A percentile compares a stretch with the other conserved stretches of the same genome.
Evolutionary conservation across 106 monocot species (phyloP).

Genomic region (Amphibolis antarctica): DNA sequence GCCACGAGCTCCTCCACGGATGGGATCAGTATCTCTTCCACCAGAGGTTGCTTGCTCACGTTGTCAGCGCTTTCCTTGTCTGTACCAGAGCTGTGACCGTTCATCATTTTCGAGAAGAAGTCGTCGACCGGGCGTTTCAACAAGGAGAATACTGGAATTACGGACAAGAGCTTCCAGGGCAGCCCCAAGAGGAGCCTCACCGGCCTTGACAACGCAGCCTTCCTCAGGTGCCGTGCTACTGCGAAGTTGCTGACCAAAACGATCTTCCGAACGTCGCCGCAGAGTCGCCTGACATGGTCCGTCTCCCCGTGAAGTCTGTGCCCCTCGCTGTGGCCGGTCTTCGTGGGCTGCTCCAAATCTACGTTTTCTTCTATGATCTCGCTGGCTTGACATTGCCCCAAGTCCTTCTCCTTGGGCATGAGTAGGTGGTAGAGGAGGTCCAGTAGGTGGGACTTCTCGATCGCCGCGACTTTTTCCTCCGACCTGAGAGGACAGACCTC

Average conservation of each 20-base stretch:
- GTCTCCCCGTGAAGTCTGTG: too few species aligned
- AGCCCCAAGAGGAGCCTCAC: too few species aligned
- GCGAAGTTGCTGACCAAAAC: too few species aligned
- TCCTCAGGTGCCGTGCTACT: too few species aligned
- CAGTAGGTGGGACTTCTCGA: conserved; percentile 19
- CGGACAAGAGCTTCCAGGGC: neutral
- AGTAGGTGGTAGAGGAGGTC: conserved; percentile 23
- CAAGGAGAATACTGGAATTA: neutral
- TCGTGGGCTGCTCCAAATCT: too few species aligned
- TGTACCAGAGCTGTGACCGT: neutral
- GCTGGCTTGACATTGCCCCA: too few species aligned
- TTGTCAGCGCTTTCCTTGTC: neutral
- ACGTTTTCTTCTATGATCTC: too few species aligned
- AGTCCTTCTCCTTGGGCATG: conserved; percentile 4
- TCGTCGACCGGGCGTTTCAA: neutral
- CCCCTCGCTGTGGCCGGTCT: too few species aligned
- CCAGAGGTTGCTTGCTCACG: conserved; percentile 19
- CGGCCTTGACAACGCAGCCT: too few species aligned
- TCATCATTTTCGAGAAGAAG: neutral
- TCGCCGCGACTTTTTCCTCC: neutral
- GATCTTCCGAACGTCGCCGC: too few species aligned
- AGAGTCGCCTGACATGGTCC: too few species aligned
- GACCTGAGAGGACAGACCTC: conserved; percentile 22
- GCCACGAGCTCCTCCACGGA: conserved; percentile 27
- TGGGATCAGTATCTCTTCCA: conserved; percentile 51